A percentile compares a stretch with the other conserved stretches of the same genome.
These are phyloP conservation scores for Chaetomium globosum DNA, from an alignment of 2,329 filamentous ascomycete species.

Conservation along the genomic window DNA sequence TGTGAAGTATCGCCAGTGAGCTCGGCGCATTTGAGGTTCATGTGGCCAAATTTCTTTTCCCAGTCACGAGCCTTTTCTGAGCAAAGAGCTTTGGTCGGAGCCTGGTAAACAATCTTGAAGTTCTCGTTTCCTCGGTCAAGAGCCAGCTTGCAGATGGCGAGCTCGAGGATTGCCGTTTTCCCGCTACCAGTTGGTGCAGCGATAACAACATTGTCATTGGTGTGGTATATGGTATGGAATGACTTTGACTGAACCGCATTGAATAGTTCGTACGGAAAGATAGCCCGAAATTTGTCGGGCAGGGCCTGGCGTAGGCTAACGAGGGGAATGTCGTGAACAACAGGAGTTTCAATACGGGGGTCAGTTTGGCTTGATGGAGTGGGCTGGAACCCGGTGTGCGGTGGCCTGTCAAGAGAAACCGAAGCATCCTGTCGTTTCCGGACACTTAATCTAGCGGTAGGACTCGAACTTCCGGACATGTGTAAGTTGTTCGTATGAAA, in stretches of 20 bases:
- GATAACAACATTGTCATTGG: conserved; percentile 75
- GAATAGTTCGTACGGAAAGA: conserved; percentile 76
- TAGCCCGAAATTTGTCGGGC: conserved; percentile 67
- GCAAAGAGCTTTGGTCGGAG: conserved; percentile 82
- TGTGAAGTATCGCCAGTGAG: conserved; percentile 79
- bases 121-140: conserved; percentile 56
- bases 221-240: conserved; percentile 66
- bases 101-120: conserved; percentile 84
- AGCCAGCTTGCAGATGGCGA: conserved; percentile 76
- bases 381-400: background rate
- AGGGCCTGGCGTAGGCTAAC: conserved; percentile 54
- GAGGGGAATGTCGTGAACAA: conserved; percentile 47
- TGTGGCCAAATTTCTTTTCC: conserved; percentile 69
- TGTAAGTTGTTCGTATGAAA: conserved; percentile 4
- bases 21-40: conserved; percentile 72
- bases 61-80: conserved; percentile 76
- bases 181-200: conserved; percentile 83
- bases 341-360: conserved; percentile 37
- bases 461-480: conserved; percentile 29
- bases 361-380: background rate
- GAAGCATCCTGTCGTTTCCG: conserved; percentile 19
- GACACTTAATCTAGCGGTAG: conserved; percentile 22
- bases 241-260: conserved; percentile 84
- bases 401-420: background rate
- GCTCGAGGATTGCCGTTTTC: conserved; percentile 79